Evolutionary conservation across 148 eudicot genomes (phyloP), one percentile per base, ranked within the genome.

Genomic region (Fallopia convolvulus): DNA sequence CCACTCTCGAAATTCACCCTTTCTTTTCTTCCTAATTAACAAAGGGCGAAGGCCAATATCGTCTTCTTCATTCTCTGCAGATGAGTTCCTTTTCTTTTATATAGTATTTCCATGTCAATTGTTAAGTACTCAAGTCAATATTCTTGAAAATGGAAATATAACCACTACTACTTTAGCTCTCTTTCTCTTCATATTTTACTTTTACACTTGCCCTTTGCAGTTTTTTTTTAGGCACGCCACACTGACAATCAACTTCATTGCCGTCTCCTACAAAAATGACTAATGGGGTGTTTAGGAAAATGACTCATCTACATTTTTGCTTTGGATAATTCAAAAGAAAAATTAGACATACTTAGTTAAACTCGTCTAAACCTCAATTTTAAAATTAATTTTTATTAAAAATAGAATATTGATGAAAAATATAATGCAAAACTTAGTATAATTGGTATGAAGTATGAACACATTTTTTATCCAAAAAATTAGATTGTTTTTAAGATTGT

Each of bases 1-100:
- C 75, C 75, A 44, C 47, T 73, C 75, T 73, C 75, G 75, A 73
- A 73, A 44, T 46, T 26, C 75, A 18, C 50, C 36, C 18, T 20
- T 72, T 15, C 3, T 26, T 61, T 12, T 61, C 70, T 13, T 12
- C 72, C 36, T 32, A 26, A 26, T 26, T 26, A 26, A 26, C 72
- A 73, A 33, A 70, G 11, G 17, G 40, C 18, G 26, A 14, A 39
- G 11, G 20, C 46, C 49, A 40, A 71, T 2, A 6, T 71, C 74
- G 5, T 39, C 13, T 40, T 18, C 26, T 10, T 71, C 47, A 40
- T 39, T 71, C 26, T 10, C 21, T 17, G 13, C 46, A 39, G 1
- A 68, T 23, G 26, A 33, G 21, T 6, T 33, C 18, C n/a, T 71
- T 18, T 66, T 66, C 12, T 11, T 15, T 15, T 4, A 33, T 13